Conservation (phyloP, 148 eudicot genomes). For the Euryodendron excelsum region DNA sequence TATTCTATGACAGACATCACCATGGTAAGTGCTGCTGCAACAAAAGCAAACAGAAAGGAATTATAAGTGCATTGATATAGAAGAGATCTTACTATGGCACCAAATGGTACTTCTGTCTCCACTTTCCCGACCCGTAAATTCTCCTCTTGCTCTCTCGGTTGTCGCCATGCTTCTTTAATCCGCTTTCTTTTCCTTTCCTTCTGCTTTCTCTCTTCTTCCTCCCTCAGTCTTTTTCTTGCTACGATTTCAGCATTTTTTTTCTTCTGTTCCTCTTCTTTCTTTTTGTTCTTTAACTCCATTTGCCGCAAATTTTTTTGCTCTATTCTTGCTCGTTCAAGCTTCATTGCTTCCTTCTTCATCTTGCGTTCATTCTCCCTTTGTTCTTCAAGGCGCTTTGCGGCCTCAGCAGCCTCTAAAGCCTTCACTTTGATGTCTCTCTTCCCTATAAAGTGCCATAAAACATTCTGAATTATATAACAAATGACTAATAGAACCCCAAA, state of each 20-base stretch:
- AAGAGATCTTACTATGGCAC: conserved; percentile 34
- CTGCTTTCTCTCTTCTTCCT: conserved; percentile 79
- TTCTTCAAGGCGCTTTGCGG: conserved; percentile 73
- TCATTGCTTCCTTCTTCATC: conserved; percentile 75
- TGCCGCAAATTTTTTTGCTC: conserved; percentile 70
- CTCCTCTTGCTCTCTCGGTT: conserved; percentile 52
- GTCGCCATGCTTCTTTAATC: conserved; percentile 54
- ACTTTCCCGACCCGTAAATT: conserved; percentile 47
- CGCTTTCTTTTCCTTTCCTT: conserved; percentile 75
- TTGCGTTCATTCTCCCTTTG: conserved; percentile 76
- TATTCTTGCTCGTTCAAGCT: conserved; percentile 64
- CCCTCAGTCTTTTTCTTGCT: conserved; percentile 79
- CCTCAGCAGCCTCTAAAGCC: conserved; percentile 88
- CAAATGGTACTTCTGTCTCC: conserved; percentile 36
- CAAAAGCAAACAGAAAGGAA: conserved; percentile 11
- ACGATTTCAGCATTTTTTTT: conserved; percentile 67
- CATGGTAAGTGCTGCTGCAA: conserved; percentile 21
- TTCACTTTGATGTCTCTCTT: conserved; percentile 88
- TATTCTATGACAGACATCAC: conserved; percentile 36
- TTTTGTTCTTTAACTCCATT: conserved; percentile 58
- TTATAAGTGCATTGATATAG: background rate
- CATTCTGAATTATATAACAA: background rate
- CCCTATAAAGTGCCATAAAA: conserved; percentile 43
- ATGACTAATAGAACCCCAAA: background rate
- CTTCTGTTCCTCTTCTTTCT: conserved; percentile 65